Conservation (phyloP, 768 basidiomycete genomes). For the Russula lepida region DNA sequence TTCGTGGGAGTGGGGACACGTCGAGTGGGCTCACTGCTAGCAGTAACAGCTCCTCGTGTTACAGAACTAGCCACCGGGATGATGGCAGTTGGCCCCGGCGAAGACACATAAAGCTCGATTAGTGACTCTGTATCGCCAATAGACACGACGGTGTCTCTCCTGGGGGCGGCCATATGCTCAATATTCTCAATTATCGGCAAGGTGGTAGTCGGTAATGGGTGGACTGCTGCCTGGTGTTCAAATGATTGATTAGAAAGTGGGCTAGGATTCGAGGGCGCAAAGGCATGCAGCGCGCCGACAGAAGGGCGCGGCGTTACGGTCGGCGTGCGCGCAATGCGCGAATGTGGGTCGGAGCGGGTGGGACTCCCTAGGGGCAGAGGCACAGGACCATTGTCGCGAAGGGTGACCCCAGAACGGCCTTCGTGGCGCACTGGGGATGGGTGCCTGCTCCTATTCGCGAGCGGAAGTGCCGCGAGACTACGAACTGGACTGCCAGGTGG, state of each 20-base stretch:
- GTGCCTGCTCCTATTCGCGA: slow-evolving; percentile 5
- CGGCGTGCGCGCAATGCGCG: not conserved
- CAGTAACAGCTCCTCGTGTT: not conserved
- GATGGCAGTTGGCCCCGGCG: not conserved
- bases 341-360: slow-evolving; percentile 7
- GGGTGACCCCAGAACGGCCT: slow-evolving; percentile 5
- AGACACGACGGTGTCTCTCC: slow-evolving; percentile 14
- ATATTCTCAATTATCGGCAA: not conserved
- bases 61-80: not conserved
- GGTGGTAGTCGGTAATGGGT: not conserved
- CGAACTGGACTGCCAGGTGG: slow-evolving; percentile 16
- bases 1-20: not conserved
- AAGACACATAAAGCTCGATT: slow-evolving; percentile 21
- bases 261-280: slow-evolving; percentile 20
- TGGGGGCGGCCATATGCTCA: not conserved
- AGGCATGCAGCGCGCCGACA: slow-evolving; percentile 4
- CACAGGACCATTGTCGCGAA: slow-evolving; percentile 16
- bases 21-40: not conserved
- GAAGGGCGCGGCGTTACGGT: slow-evolving; percentile 9
- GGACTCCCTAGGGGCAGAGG: not conserved
- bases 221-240: slow-evolving; percentile 1
- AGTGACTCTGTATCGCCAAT: slow-evolving; percentile 16
- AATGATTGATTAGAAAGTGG: slow-evolving; percentile 18
- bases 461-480: not conserved
- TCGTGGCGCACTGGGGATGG: slow-evolving; percentile 16